phyloP scores from a whole-genome alignment of 2,329 filamentous ascomycete genomes.

The Fusarium avenaceum region DNA sequence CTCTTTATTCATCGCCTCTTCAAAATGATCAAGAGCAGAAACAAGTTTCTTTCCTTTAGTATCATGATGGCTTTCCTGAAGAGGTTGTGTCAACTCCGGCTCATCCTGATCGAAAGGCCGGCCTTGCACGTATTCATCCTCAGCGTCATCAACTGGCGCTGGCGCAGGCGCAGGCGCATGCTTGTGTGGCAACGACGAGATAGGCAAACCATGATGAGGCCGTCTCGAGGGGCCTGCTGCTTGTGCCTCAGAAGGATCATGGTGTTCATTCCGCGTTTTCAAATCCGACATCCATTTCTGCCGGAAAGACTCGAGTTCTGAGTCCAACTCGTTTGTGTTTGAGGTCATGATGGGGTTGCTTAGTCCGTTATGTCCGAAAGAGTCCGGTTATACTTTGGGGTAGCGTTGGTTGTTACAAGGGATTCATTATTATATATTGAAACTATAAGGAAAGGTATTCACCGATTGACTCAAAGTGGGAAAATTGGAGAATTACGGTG shows the following conservation, averaged over 20 bases:
- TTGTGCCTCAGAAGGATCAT: slow-evolving; percentile 21
- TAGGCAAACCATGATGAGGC: slow-evolving; percentile 41
- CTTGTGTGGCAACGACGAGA: slow-evolving; percentile 37
- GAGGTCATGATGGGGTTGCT: slow-evolving; percentile 34
- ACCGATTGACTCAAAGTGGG: slow-evolving; percentile 40
- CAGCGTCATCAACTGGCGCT: slow-evolving; percentile 50
- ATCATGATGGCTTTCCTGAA: slow-evolving; percentile 28
- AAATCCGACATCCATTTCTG: slow-evolving; percentile 90
- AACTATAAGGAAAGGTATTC: not conserved
- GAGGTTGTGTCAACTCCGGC: not conserved
- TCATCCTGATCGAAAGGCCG: slow-evolving; percentile 53
- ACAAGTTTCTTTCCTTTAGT: slow-evolving; percentile 63
- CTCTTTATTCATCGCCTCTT: slow-evolving; percentile 91
- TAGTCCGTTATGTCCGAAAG: slow-evolving; percentile 36
- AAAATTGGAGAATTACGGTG: not conserved
- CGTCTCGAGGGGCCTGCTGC: slow-evolving; percentile 31
- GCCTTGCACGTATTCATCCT: slow-evolving; percentile 54
- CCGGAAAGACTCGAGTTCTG: slow-evolving; percentile 88
- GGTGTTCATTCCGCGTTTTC: slow-evolving; percentile 54
- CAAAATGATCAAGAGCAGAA: slow-evolving; percentile 92
- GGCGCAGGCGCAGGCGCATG: slow-evolving; percentile 17
- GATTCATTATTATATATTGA: slow-evolving; percentile 42
- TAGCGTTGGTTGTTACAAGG: slow-evolving; percentile 26
- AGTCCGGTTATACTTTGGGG: not conserved
- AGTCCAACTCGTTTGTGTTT: slow-evolving; percentile 61